phyloP scores from a whole-genome alignment of 192 early-diverging fungal genomes.

The Linnemannia zychae region DNA sequence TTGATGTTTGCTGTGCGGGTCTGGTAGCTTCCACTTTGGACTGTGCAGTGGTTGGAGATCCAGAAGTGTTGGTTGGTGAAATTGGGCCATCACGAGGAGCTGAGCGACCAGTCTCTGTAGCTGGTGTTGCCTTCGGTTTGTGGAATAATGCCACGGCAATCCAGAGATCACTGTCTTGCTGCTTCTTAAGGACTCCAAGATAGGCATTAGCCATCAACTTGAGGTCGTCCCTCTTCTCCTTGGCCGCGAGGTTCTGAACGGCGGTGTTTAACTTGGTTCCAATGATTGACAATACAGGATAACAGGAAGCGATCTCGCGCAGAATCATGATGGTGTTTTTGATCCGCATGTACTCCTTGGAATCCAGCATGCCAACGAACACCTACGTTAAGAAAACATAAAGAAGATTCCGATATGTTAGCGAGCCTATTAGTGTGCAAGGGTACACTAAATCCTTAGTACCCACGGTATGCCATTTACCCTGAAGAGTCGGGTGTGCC shows the following conservation, averaged over 20 bases:
- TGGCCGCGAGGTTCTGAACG: conserved; percentile 62
- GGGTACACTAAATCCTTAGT: background rate
- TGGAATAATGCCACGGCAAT: conserved; percentile 36
- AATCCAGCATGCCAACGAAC: conserved; percentile 62
- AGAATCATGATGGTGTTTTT: conserved; percentile 83
- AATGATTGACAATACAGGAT: conserved; percentile 70
- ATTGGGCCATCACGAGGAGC: background rate
- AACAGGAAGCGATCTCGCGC: conserved; percentile 70
- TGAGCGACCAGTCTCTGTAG: background rate
- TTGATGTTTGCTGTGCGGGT: background rate
- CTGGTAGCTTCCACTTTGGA: background rate
- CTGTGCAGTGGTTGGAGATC: background rate
- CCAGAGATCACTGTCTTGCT: conserved; percentile 28
- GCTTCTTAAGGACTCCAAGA: conserved; percentile 53
- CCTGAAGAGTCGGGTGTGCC: conserved; percentile 73
- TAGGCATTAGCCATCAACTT: conserved; percentile 77
- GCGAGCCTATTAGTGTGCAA: background rate
- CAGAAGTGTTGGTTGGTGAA: background rate
- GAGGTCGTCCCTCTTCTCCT: conserved; percentile 77
- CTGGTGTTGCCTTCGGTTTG: background rate
- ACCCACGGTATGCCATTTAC: conserved; percentile 14
- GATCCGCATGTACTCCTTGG: conserved; percentile 78
- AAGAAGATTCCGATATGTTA: background rate
- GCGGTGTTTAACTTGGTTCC: conserved; percentile 64
- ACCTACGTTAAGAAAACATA: conserved; percentile 1